Conservation (phyloP, 2,329 filamentous ascomycete species). For the Alternaria viburni region DNA sequence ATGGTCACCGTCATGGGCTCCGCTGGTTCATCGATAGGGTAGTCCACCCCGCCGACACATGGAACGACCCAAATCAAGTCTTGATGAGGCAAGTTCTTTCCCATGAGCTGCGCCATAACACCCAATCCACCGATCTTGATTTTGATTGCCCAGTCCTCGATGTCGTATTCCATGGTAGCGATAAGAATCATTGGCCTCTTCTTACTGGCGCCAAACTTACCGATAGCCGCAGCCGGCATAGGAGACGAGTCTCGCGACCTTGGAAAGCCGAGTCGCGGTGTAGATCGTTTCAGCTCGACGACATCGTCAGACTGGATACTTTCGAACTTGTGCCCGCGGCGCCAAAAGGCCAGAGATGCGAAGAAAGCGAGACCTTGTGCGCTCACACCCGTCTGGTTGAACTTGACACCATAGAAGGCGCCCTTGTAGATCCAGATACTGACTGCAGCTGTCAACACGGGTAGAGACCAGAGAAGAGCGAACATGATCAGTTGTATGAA, state of each 20-base stretch:
- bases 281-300: background rate
- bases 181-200: background rate
- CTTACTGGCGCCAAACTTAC: background rate
- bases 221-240: background rate
- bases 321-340: background rate
- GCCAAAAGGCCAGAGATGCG: background rate
- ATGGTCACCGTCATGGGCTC: slow-evolving; percentile 69
- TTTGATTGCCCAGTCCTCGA: background rate
- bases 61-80: background rate
- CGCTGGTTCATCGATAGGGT: slow-evolving; percentile 41
- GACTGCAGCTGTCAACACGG: background rate
- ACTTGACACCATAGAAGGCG: background rate
- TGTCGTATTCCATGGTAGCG: background rate
- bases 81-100: background rate
- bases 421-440: background rate
- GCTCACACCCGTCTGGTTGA: background rate
- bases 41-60: background rate
- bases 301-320: background rate
- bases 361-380: background rate
- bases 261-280: background rate
- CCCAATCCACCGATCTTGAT: background rate
- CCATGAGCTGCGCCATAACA: background rate
- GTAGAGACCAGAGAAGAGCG: background rate
- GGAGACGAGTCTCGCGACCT: background rate
- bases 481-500: background rate